These are phyloP conservation scores for Colletotrichum horii DNA, from an alignment of 2,329 filamentous ascomycete species.

Conservation along the genomic window DNA sequence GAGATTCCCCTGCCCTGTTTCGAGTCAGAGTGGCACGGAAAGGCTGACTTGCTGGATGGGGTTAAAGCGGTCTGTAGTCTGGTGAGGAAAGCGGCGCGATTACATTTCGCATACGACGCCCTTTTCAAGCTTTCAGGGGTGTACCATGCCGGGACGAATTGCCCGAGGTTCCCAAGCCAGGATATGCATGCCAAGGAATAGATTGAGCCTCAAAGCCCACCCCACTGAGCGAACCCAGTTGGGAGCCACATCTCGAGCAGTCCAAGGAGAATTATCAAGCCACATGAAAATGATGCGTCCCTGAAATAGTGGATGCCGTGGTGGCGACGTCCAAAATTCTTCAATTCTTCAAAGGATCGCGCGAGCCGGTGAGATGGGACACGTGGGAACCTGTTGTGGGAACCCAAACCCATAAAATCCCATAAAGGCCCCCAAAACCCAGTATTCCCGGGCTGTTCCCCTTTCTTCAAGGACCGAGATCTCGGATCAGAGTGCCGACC, in stretches of 20 bases:
- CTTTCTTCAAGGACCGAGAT: background rate
- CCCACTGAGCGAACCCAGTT: background rate
- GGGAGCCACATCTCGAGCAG: background rate
- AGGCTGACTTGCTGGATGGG: background rate
- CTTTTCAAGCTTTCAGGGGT: background rate
- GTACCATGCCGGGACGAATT: background rate
- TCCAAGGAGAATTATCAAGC: background rate
- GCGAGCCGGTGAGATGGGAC: background rate
- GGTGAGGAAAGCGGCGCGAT: background rate
- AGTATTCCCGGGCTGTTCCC: background rate
- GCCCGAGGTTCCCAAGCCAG: background rate
- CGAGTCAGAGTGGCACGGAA: background rate
- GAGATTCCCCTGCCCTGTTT: background rate
- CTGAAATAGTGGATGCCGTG: background rate
- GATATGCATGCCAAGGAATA: conserved; percentile 8
- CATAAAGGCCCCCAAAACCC: background rate
- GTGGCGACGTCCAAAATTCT: background rate
- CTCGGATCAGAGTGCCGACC: background rate
- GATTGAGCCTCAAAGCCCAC: conserved; percentile 13
- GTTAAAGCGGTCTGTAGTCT: background rate
- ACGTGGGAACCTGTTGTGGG: background rate
- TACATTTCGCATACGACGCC: background rate
- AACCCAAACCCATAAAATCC: background rate
- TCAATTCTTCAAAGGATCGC: conserved; percentile 1
- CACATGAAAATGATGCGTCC: background rate